A percentile compares a stretch with the other conserved stretches of the same genome.
These are phyloP conservation scores for Solanum megistacrolobum DNA, from an alignment of 257 asterid species.

Conservation along the genomic window DNA sequence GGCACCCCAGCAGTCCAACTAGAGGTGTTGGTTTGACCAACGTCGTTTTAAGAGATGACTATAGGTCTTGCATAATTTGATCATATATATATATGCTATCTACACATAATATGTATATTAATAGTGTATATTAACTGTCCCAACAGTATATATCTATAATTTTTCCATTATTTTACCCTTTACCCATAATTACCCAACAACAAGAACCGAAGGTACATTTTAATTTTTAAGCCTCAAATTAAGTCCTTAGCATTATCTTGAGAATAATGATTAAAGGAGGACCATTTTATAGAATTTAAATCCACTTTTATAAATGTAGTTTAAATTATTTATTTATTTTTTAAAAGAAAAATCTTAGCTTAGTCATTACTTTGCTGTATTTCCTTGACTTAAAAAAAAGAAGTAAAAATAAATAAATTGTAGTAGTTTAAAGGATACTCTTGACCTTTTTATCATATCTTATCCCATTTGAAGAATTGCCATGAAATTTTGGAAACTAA, in stretches of 20 bases:
- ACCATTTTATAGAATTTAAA: background rate
- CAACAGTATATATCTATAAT: too few relatives aligned
- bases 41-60: background rate
- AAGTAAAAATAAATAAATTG: too few relatives aligned
- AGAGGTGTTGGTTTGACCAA: background rate
- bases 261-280: background rate
- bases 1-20: background rate
- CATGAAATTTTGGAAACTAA: background rate
- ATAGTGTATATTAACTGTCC: background rate
- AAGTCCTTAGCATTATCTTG: background rate
- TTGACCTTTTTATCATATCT: background rate
- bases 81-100: too few relatives aligned
- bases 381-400: background rate
- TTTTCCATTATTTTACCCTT: background rate
- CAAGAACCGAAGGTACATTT: conserved; percentile 9
- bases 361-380: background rate
- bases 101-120: too few relatives aligned
- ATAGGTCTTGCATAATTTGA: background rate
- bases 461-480: background rate
- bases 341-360: background rate
- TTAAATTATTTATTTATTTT: too few relatives aligned
- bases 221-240: background rate
- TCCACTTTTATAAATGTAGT: background rate
- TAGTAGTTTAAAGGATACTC: too few relatives aligned
- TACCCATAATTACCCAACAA: background rate